Conservation (phyloP, 2,329 filamentous ascomycete genomes). For the Epichloe coenophiala region DNA sequence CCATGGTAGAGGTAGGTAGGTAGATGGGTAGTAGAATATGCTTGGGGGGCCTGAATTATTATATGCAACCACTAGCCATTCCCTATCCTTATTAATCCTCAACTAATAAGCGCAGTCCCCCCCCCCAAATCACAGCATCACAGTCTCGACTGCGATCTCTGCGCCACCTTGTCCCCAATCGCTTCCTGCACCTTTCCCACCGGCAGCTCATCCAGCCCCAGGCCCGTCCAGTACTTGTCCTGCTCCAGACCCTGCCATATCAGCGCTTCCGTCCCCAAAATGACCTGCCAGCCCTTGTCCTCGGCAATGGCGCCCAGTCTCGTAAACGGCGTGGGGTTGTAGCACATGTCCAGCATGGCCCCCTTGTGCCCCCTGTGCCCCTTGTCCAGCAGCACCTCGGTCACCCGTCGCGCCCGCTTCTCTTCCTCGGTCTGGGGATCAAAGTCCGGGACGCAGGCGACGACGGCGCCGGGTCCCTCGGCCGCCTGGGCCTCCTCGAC, state of each 20-base stretch:
- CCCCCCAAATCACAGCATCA: not conserved
- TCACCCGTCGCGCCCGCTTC: slow-evolving; percentile 41
- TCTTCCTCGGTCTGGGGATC: slow-evolving; percentile 53
- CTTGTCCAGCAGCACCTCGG: slow-evolving; percentile 32
- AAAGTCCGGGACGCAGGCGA: slow-evolving; percentile 65
- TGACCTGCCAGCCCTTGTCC: slow-evolving; percentile 55
- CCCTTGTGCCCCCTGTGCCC: slow-evolving; percentile 47
- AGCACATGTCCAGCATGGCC: slow-evolving; percentile 70
- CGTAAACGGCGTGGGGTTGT: slow-evolving; percentile 61
- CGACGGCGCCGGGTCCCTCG: slow-evolving; percentile 49
- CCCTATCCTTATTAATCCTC: too few relatives aligned
- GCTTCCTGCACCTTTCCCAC: slow-evolving; percentile 43
- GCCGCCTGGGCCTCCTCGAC: slow-evolving; percentile 45
- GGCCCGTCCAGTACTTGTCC: slow-evolving; percentile 51
- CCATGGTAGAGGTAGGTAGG: too few relatives aligned
- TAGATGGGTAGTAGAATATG: too few relatives aligned
- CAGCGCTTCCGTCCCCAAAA: slow-evolving; percentile 62
- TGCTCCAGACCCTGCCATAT: slow-evolving; percentile 68
- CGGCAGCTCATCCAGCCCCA: slow-evolving; percentile 42
- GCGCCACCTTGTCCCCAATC: slow-evolving; percentile 29
- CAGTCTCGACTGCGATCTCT: slow-evolving; percentile 15
- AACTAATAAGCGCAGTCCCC: too few relatives aligned
- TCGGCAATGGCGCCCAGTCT: slow-evolving; percentile 48
- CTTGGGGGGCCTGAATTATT: too few relatives aligned
- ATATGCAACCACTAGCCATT: too few relatives aligned